phyloP scores from a whole-genome alignment of 2,329 filamentous ascomycete genomes.

The Penicillium hesseltinei region DNA sequence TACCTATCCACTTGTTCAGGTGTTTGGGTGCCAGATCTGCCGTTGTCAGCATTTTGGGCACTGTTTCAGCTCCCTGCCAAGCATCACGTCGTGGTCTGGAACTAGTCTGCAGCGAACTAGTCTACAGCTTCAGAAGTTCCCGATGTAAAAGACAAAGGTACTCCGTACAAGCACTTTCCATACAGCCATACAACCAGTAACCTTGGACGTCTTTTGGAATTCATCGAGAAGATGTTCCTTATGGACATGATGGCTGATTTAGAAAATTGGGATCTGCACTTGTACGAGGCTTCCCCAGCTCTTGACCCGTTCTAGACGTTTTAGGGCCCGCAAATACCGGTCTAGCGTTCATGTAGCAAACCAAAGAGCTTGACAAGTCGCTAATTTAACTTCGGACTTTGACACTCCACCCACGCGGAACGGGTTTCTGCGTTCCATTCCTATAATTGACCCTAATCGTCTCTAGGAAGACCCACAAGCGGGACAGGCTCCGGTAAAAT shows the following conservation, averaged over 20 bases:
- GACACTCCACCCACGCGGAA: constrained; percentile 5
- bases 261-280: constrained; percentile 12
- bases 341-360: neutral
- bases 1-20: neutral
- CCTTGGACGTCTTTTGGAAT: neutral
- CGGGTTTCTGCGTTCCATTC: neutral
- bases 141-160: neutral
- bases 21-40: neutral
- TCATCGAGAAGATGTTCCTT: neutral
- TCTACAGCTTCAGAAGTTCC: neutral
- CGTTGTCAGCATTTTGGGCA: neutral
- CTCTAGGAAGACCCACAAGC: neutral
- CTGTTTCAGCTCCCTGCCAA: neutral
- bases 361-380: constrained; percentile 7
- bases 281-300: constrained; percentile 4
- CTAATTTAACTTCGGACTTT: constrained; percentile 12
- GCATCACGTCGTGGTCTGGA: neutral
- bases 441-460: neutral
- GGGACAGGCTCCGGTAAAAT: neutral
- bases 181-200: neutral
- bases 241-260: neutral
- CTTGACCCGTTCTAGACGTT: neutral
- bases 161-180: neutral
- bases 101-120: neutral
- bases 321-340: neutral